Percentiles rank a stretch among this genome's conserved stretches.
These are phyloP conservation scores for Aspergillus cavernicola DNA, from an alignment of 495 filamentous ascomycete species.

Conservation along the genomic window DNA sequence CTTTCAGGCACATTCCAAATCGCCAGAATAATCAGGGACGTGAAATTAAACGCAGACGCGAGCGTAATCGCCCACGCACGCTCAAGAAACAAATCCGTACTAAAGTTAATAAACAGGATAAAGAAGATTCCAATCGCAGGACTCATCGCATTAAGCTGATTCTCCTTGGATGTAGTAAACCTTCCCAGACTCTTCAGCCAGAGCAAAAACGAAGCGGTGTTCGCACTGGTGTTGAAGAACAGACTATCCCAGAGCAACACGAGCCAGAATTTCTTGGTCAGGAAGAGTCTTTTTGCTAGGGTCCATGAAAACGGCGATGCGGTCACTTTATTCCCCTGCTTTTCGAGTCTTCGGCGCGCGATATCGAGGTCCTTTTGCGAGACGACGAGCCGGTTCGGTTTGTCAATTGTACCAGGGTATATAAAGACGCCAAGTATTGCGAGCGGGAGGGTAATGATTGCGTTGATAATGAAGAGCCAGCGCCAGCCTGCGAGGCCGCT, in stretches of 20 bases:
- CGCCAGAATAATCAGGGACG: not conserved
- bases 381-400: not conserved
- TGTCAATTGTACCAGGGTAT: constrained; percentile 32
- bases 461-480: constrained; percentile 37
- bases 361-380: not conserved
- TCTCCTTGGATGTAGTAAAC: not conserved
- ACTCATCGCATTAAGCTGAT: not conserved
- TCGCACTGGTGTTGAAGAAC: not conserved
- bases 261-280: not conserved
- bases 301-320: not conserved
- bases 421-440: constrained; percentile 50
- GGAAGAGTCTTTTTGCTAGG: not conserved
- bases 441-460: constrained; percentile 38
- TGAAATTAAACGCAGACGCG: not conserved
- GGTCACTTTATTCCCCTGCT: not conserved
- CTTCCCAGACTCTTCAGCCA: not conserved
- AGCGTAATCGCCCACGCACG: not conserved
- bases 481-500: constrained; percentile 40
- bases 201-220: not conserved
- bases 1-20: not conserved
- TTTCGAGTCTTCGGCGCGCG: not conserved
- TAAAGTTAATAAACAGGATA: constrained; percentile 1
- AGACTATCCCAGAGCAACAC: not conserved
- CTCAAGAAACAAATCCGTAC: not conserved
- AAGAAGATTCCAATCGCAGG: too few relatives aligned